Percentiles rank a stretch among this genome's conserved stretches.
Evolutionary conservation across 371 early-diverging fungal genomes (phyloP).

Genomic region (Mucor piriformis): DNA sequence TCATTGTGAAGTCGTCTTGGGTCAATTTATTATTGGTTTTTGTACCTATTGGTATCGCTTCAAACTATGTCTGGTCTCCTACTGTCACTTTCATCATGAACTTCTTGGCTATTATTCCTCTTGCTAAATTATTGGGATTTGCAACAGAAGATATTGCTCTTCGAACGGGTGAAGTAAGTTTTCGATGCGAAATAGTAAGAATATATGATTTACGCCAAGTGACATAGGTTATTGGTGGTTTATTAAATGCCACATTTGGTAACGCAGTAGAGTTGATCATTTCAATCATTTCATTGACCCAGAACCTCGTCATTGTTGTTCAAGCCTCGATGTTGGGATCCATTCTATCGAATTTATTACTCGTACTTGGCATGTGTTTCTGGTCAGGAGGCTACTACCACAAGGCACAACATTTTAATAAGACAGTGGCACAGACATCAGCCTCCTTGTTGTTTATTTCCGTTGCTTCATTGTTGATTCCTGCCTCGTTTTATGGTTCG

Average conservation of each 20-base stretch:
- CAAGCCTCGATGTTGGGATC: slow-evolving; percentile 89
- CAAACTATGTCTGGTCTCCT: slow-evolving; percentile 65
- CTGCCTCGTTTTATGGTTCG: slow-evolving; percentile 75
- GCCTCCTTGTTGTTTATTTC: slow-evolving; percentile 77
- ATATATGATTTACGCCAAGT: too few species aligned
- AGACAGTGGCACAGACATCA: slow-evolving; percentile 78
- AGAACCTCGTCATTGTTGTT: slow-evolving; percentile 78
- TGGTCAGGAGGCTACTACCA: slow-evolving; percentile 74
- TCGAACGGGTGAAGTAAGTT: slow-evolving; percentile 60
- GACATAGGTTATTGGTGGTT: slow-evolving; percentile 83
- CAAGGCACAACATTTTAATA: slow-evolving; percentile 74
- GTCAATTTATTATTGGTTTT: slow-evolving; percentile 73
- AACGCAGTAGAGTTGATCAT: slow-evolving; percentile 86
- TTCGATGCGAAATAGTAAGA: too few species aligned
- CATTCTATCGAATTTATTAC: slow-evolving; percentile 82
- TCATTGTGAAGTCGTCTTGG: slow-evolving; percentile 58
- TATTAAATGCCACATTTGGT: slow-evolving; percentile 87
- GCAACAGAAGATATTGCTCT: slow-evolving; percentile 72
- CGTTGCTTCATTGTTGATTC: slow-evolving; percentile 75
- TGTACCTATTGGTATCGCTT: slow-evolving; percentile 73
- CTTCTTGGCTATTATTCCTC: slow-evolving; percentile 87
- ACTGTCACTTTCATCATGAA: slow-evolving; percentile 78
- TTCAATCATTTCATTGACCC: slow-evolving; percentile 74
- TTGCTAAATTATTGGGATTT: slow-evolving; percentile 70
- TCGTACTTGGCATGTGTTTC: slow-evolving; percentile 81